These are phyloP conservation scores for Xylariaceae sp. DNA, from an alignment of 2,329 filamentous ascomycete genomes.

Conservation along the genomic window DNA sequence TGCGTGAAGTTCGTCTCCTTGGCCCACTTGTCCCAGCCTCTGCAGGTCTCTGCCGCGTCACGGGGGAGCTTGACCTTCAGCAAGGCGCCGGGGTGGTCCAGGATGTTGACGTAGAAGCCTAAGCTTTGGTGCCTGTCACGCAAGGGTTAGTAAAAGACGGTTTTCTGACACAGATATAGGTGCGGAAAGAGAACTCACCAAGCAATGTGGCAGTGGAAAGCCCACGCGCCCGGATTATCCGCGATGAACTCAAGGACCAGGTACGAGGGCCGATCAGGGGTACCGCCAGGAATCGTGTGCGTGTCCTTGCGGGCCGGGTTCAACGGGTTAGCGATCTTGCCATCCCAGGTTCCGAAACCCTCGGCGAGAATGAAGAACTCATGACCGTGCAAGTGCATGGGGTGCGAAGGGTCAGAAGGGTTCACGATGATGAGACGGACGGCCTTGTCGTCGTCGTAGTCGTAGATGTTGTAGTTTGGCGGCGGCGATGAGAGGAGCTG, in stretches of 20 bases:
- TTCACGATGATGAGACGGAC: background rate
- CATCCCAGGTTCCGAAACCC: slow-evolving; percentile 15
- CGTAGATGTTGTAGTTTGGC: background rate
- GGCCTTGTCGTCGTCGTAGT: background rate
- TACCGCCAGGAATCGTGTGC: background rate
- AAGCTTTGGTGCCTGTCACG: slow-evolving; percentile 23
- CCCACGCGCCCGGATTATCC: background rate
- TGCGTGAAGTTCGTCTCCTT: too few relatives aligned
- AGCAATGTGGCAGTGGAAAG: background rate
- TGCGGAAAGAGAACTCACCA: background rate
- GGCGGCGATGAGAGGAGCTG: background rate
- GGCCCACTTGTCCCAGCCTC: background rate
- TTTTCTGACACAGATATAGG: background rate
- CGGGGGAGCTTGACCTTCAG: background rate
- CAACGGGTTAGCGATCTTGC: slow-evolving; percentile 27
- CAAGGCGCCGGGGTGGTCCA: background rate
- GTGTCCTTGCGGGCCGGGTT: slow-evolving; percentile 31
- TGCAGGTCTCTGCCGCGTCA: background rate
- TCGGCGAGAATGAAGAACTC: background rate
- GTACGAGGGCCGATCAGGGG: background rate
- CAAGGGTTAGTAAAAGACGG: background rate
- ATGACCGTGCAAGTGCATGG: background rate
- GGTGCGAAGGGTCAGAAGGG: background rate
- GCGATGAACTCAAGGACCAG: background rate
- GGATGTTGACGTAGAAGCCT: background rate